Conservation (phyloP, 179 eudicot species). For the Silene noctiflora region DNA sequence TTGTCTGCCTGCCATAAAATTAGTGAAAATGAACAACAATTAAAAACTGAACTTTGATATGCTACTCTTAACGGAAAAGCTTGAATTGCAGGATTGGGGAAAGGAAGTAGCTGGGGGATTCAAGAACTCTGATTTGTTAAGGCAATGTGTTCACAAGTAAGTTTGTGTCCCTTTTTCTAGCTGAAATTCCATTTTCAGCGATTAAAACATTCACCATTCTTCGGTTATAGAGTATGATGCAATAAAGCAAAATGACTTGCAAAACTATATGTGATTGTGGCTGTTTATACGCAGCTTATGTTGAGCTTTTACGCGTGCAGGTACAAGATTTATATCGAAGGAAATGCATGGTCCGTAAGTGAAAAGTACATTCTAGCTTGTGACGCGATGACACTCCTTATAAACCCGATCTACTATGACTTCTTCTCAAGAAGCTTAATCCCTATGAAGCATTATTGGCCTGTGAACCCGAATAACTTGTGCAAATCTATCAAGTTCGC, state of each 20-base stretch:
- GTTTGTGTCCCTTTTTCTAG: not conserved
- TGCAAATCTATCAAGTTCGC: conserved; percentile 44
- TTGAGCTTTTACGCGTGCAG: not conserved
- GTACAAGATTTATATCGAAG: conserved; percentile 52
- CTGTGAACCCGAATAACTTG: conserved; percentile 29
- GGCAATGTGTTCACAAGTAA: conserved; percentile 41
- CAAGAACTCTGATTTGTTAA: conserved; percentile 38
- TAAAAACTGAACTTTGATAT: too few species aligned
- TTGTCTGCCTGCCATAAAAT: too few species aligned
- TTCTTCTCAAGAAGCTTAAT: conserved; percentile 53
- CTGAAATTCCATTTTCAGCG: not conserved
- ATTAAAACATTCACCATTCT: not conserved
- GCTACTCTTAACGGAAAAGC: not conserved
- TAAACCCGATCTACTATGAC: conserved; percentile 47
- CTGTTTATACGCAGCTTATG: not conserved
- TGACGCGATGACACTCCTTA: conserved; percentile 47
- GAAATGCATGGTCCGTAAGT: conserved; percentile 61
- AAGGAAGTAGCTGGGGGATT: conserved; percentile 33
- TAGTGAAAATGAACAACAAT: too few species aligned
- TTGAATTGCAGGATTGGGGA: conserved; percentile 39
- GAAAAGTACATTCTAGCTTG: conserved; percentile 64
- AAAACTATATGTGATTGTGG: too few species aligned
- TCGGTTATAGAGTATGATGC: too few species aligned
- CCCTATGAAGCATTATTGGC: conserved; percentile 48
- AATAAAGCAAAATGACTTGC: too few species aligned